Base-by-base conservation (phyloP, 129 eudicot genomes). In the Flaveria trinervia region DNA sequence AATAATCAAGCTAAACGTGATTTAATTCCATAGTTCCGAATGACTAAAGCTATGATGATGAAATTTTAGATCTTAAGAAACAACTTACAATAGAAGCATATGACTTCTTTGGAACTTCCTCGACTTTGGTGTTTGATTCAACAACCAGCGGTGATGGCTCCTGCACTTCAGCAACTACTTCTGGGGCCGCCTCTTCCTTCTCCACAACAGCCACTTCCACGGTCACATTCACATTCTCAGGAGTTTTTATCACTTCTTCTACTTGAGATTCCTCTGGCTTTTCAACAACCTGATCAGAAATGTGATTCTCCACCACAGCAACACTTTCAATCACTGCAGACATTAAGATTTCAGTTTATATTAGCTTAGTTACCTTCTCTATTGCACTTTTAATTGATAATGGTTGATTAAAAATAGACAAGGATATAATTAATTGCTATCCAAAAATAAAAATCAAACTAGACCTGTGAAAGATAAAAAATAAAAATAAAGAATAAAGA, bases 21-120 rank as follows among this genome's bases (percentile, higher is more conserved):
- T 16, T n/a, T 54, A 16, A 54, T 4, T 16, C 23, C 23, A 54
- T 54, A 54, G 36, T 55, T 41, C 22, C 61, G 23, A 25, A 20
- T 18, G 5, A 15, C 15, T 49, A 33, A 72, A 15, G 23, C 39
- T 36, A 10, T 23, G 20, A n/a, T 23, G 12, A 60, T 60, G 39
- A 23, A 51, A 45, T 15, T 39, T 18, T 49, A 36, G 57, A 44
- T 48, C 52, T 9, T 41, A 45, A 68, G 17, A 7, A 45, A 6
- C n/a, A 26, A 84, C 98, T 93, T 77, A 95, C 99, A 80, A 95
- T 95, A 4, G 96, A 95, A 73, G 99, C 99, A 82, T 86, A 95
- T 41, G 99, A 87, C 82, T 91, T 95, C 86, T 89, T 95, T 64
- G 97, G 97, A 26, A 48, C 77, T 60, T 91, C 92, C 65, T 87